Evolutionary conservation across 2,329 filamentous ascomycete species (phyloP), one percentile per base, ranked within the genome.

Genomic region (Aspergillus puulaauensis): DNA sequence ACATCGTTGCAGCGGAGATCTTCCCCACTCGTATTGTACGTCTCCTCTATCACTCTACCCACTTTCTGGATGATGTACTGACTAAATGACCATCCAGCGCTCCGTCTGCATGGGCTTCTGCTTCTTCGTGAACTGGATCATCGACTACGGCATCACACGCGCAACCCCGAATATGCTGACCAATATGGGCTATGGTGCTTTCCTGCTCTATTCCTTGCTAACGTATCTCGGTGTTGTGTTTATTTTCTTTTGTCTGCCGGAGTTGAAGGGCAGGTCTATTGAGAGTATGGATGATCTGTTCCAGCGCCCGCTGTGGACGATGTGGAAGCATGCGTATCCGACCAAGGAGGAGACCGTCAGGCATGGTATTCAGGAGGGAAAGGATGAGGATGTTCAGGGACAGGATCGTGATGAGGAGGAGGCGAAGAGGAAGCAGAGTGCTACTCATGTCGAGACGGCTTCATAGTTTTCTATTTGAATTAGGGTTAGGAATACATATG

Each of bases 201-300:
- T 54, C 5, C 35, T 54, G 8, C 15, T 54, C 1, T 54, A 54
- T 8, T 15, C 52, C 0, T 45, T 54, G 7, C 17, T 54, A 7
- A 54, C 52, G 3, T 54, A 54, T 4, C 19, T 48, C 5, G 52
- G 52, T 0, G 52, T 54, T 3, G 52, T 37, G 7, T 54, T 54
- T 17, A 54, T 54, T 35, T 54, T 41, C 52, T 54, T 54, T 12
- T 54, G 52, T n/a, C 45, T 54, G 44, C 52, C 52, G 2, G 52
- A 54, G 37, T 6, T 54, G 44, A 54, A 54, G 23, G 52, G 52
- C 1, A 23, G 52, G n/a, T 54, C 52, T 4, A 48, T 54, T 73
- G 70, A 73, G 54, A 71, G 68, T 54, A 72, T 73, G 70, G 70
- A 73, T 41, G 66, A 71, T 46, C 58, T 73, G 23, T 72, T 73